These are phyloP conservation scores for Boehmeria nivea DNA, from an alignment of 306 rosid genomes.

Conservation along the genomic window DNA sequence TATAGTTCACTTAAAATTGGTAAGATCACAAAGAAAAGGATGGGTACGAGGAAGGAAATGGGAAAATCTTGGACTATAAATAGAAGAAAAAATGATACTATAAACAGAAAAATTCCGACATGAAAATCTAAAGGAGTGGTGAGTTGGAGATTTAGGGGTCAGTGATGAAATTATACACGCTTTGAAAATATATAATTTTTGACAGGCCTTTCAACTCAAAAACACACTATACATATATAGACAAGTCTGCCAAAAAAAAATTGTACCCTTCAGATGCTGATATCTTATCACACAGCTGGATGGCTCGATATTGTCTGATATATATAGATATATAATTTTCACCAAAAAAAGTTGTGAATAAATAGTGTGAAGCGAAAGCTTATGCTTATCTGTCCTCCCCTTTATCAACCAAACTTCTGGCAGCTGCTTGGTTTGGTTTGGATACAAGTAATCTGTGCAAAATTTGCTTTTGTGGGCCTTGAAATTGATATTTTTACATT, in stretches of 20 bases:
- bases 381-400: not conserved
- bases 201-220: constrained; percentile 22
- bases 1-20: not conserved
- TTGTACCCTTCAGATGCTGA: constrained; percentile 4
- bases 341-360: no score
- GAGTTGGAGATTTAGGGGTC: constrained; percentile 36
- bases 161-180: constrained; percentile 17
- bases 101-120: constrained; percentile 25
- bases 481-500: no score
- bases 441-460: no score
- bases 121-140: constrained; percentile 31
- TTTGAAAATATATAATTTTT: constrained; percentile 27
- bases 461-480: no score
- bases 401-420: not conserved
- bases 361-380: not conserved
- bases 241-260: constrained; percentile 17
- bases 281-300: constrained; percentile 58
- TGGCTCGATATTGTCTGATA: no score
- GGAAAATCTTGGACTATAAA: not conserved
- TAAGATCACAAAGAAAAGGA: not conserved
- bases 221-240: not conserved
- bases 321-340: no score
- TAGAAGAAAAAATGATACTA: not conserved
- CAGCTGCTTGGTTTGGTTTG: no score
- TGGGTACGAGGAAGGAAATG: constrained; percentile 23